Evolutionary conservation across 352 stramenopile species (phyloP).

Genomic region (Thalassiosira oceanica): DNA sequence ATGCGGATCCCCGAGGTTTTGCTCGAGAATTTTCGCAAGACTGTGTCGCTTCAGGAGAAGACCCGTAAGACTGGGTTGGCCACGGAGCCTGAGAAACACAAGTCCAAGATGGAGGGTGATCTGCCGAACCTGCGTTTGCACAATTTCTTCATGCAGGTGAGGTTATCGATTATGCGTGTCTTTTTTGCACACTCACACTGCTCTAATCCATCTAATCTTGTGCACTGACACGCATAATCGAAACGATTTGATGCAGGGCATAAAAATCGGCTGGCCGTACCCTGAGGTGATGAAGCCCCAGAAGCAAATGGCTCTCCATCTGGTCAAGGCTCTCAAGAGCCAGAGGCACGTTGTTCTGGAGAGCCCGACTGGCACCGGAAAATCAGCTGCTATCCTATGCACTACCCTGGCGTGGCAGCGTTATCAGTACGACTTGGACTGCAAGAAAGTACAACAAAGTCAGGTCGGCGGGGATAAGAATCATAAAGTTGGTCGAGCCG

Average conservation of each 20-base stretch:
- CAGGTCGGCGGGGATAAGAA: background rate
- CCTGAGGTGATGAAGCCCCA: conserved; percentile 63
- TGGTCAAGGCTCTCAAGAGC: conserved; percentile 68
- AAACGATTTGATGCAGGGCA: conserved; percentile 62
- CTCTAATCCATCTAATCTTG: too few relatives aligned
- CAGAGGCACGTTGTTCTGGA: conserved; percentile 68
- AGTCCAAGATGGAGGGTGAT: conserved; percentile 60
- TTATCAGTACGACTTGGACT: conserved; percentile 36
- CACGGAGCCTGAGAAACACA: too few relatives aligned
- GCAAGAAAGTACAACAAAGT: background rate
- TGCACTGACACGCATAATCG: too few relatives aligned
- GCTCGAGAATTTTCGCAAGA: conserved; percentile 42
- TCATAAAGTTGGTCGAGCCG: background rate
- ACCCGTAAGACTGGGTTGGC: background rate
- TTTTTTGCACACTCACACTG: too few relatives aligned
- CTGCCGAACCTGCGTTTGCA: conserved; percentile 52
- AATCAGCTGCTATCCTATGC: conserved; percentile 73
- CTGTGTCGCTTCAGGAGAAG: conserved; percentile 7
- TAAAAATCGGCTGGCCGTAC: conserved; percentile 73
- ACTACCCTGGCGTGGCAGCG: conserved; percentile 67
- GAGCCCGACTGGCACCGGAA: conserved; percentile 72
- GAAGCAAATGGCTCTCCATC: conserved; percentile 72
- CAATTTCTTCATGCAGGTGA: conserved; percentile 48
- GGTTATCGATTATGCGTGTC: too few relatives aligned
- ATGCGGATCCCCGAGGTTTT: conserved; percentile 58